phyloP scores from a whole-genome alignment of 75 land plant genomes.

The Picea sitchensis region DNA sequence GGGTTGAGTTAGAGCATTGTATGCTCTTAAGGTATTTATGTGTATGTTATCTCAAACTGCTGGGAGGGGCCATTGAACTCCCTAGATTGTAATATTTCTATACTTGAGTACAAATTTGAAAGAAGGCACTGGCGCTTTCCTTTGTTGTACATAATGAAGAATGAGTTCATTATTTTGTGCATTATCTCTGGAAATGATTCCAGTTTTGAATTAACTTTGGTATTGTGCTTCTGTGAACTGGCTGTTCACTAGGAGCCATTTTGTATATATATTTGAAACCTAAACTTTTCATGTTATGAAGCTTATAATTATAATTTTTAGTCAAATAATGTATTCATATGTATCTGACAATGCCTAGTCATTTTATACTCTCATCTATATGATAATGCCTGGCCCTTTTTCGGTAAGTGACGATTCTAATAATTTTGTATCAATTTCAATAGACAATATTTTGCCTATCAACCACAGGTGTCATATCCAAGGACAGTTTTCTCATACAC shows the following conservation, averaged over 20 bases:
- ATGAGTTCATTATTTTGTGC: not conserved
- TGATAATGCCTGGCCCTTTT: not conserved
- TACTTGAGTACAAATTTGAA: constrained; percentile 1
- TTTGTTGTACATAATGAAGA: constrained; percentile 13
- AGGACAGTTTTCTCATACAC: no score
- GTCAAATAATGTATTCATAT: not conserved
- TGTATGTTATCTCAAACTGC: not conserved
- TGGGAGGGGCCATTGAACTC: no score
- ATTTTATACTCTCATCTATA: not conserved
- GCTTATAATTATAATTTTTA: not conserved
- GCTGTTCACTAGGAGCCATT: not conserved
- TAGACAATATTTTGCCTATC: not conserved
- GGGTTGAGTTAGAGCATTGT: not conserved
- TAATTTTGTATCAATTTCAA: not conserved
- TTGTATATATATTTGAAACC: not conserved
- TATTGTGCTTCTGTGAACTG: not conserved
- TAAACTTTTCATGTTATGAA: not conserved
- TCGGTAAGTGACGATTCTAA: not conserved
- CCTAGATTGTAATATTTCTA: constrained; percentile 7
- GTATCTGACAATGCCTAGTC: not conserved
- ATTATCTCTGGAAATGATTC: not conserved
- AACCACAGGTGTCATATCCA: not conserved
- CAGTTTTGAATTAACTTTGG: not conserved
- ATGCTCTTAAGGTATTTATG: not conserved
- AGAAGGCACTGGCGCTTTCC: constrained; percentile 8